A percentile compares a stretch with the other conserved stretches of the same genome.
These are phyloP conservation scores for Fusarium temperatum DNA, from an alignment of 2,329 filamentous ascomycete species.

Conservation along the genomic window DNA sequence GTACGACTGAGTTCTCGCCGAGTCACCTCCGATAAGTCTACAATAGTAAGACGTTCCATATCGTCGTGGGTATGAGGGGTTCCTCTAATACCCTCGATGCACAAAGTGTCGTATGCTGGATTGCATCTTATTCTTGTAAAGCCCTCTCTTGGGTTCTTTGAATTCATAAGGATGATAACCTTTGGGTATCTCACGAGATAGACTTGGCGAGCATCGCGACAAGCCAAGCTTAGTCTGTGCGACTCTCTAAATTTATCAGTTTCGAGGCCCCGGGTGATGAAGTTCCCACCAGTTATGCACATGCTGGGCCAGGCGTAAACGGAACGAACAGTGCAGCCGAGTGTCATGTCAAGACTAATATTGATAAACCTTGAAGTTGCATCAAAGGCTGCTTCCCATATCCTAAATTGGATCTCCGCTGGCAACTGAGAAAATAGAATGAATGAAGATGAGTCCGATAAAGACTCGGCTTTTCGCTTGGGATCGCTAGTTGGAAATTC, in stretches of 20 bases:
- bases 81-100: not conserved
- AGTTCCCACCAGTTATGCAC: not conserved
- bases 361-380: not conserved
- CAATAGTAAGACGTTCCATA: accelerated
- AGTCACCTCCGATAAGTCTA: accelerated
- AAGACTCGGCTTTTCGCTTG: not conserved
- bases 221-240: not conserved
- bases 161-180: not conserved
- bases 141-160: not conserved
- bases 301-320: not conserved
- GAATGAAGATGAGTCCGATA: not conserved
- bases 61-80: not conserved
- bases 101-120: not conserved
- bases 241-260: not conserved
- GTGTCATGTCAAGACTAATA: accelerated
- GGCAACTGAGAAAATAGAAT: not conserved
- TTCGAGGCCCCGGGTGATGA: not conserved
- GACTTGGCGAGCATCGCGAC: not conserved
- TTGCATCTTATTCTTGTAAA: not conserved
- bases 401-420: not conserved
- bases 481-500: not conserved
- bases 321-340: too few relatives aligned
- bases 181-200: not conserved
- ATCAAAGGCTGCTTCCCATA: slow-evolving; percentile 2
- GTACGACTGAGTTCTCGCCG: accelerated